These are phyloP conservation scores for Ophiostoma pallidulum DNA, from an alignment of 2,329 filamentous ascomycete genomes.

Conservation along the genomic window DNA sequence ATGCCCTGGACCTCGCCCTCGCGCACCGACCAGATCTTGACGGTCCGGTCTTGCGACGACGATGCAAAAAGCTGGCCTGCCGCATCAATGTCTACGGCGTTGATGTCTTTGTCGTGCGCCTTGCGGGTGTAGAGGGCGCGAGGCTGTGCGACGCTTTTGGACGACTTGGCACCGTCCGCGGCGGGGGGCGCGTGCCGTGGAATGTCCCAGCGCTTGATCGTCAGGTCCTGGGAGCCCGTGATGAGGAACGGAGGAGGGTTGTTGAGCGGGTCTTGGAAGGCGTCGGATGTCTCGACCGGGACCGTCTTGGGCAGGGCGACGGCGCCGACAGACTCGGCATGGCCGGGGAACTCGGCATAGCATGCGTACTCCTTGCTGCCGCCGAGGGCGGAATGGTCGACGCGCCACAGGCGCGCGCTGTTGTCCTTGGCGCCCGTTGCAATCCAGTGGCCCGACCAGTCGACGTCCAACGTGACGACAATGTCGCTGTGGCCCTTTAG, in stretches of 20 bases:
- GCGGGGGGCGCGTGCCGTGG: constrained; percentile 44
- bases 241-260: constrained; percentile 77
- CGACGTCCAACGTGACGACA: constrained; percentile 84
- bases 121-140: constrained; percentile 80
- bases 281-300: constrained; percentile 59
- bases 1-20: constrained; percentile 89
- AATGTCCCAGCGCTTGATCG: constrained; percentile 89
- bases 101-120: constrained; percentile 98
- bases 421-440: constrained; percentile 97
- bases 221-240: constrained; percentile 91
- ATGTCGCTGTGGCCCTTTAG: constrained; percentile 91
- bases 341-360: constrained; percentile 62
- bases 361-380: constrained; percentile 53
- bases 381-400: constrained; percentile 48
- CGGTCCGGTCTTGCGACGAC: constrained; percentile 89
- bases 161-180: background rate
- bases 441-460: constrained; percentile 96
- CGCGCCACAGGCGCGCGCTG: constrained; percentile 78
- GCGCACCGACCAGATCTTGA: constrained; percentile 91
- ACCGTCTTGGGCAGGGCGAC: constrained; percentile 67
- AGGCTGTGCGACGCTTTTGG: constrained; percentile 29
- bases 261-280: constrained; percentile 62
- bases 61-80: constrained; percentile 79
- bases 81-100: constrained; percentile 76
- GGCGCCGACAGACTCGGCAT: constrained; percentile 87